Conservation (phyloP, 495 filamentous ascomycete genomes). For the Hypoxylon perforatum region DNA sequence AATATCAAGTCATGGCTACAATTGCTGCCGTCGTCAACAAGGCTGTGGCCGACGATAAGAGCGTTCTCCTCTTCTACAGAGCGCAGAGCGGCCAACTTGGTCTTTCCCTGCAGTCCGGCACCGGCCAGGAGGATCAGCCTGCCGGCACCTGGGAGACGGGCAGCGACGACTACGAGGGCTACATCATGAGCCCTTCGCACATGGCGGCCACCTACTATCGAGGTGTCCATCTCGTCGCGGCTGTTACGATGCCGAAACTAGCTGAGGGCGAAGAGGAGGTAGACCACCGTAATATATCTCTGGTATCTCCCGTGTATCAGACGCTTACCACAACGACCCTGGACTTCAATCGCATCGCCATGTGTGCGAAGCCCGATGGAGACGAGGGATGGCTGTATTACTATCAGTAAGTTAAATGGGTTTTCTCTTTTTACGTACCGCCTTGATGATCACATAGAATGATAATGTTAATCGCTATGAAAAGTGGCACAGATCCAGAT, state of each 20-base stretch:
- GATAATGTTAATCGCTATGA: not conserved
- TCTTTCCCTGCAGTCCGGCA: conserved; percentile 10
- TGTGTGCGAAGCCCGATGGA: not conserved
- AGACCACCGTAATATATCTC: conserved; percentile 5
- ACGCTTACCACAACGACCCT: conserved; percentile 1
- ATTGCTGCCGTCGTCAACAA: conserved; percentile 6
- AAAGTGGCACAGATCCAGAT: not conserved
- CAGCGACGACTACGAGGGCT: conserved; percentile 11
- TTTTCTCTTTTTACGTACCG: not conserved
- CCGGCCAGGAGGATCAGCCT: conserved; percentile 5
- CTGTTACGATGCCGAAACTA: conserved; percentile 18
- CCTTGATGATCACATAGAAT: not conserved
- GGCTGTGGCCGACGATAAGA: conserved; percentile 13
- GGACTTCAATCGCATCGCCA: conserved; percentile 1
- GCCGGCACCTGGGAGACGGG: conserved; percentile 7
- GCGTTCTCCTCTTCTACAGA: conserved; percentile 6
- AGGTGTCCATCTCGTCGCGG: conserved; percentile 10
- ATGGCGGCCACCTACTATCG: conserved; percentile 9
- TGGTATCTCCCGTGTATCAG: conserved; percentile 6
- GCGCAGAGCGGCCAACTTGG: conserved; percentile 10
- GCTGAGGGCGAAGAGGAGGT: not conserved
- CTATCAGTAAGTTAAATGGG: not conserved
- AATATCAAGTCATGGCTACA: conserved; percentile 1
- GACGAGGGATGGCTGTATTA: not conserved
- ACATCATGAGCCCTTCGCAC: conserved; percentile 13